A percentile compares a stretch with the other conserved stretches of the same genome.
phyloP scores from a whole-genome alignment of 208 protist species.

The Porcisia hertigi region DNA sequence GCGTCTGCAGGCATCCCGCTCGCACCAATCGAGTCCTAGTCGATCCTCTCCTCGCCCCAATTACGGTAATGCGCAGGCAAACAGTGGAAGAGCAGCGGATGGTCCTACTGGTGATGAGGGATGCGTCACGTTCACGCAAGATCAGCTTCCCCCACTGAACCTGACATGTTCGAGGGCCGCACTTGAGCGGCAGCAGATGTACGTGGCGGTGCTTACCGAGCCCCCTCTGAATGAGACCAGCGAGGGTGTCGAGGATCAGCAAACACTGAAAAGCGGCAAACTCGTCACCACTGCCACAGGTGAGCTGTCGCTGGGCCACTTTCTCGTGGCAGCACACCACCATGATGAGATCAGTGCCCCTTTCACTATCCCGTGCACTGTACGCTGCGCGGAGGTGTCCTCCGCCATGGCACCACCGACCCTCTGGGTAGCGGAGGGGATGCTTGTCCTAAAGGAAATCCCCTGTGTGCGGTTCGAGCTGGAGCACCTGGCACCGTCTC shows the following conservation, averaged over 20 bases:
- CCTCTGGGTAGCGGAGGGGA: neutral
- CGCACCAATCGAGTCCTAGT: slow-evolving; percentile 17
- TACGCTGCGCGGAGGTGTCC: too few species aligned
- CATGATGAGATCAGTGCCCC: slow-evolving; percentile 9
- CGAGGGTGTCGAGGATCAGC: neutral
- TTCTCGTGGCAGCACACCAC: slow-evolving; percentile 8
- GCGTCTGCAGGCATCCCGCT: slow-evolving; percentile 13
- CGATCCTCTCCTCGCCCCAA: slow-evolving; percentile 1
- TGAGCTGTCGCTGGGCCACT: neutral
- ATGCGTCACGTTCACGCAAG: slow-evolving; percentile 10
- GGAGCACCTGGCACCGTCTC: neutral
- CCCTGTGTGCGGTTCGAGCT: neutral
- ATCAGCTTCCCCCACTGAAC: slow-evolving; percentile 13
- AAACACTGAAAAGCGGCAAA: neutral
- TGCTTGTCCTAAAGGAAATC: neutral
- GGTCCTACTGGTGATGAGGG: neutral
- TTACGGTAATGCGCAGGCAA: neutral
- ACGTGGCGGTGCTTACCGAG: slow-evolving; percentile 6
- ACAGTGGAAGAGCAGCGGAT: too few species aligned
- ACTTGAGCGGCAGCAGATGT: slow-evolving; percentile 7
- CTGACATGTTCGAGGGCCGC: slow-evolving; percentile 20
- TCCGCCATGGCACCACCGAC: neutral
- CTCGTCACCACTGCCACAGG: neutral
- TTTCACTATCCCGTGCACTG: slow-evolving; percentile 7
- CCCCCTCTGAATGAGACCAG: neutral